These are phyloP conservation scores for Macadamia tetraphylla DNA, from an alignment of 164 flowering plant genomes.

Conservation along the genomic window DNA sequence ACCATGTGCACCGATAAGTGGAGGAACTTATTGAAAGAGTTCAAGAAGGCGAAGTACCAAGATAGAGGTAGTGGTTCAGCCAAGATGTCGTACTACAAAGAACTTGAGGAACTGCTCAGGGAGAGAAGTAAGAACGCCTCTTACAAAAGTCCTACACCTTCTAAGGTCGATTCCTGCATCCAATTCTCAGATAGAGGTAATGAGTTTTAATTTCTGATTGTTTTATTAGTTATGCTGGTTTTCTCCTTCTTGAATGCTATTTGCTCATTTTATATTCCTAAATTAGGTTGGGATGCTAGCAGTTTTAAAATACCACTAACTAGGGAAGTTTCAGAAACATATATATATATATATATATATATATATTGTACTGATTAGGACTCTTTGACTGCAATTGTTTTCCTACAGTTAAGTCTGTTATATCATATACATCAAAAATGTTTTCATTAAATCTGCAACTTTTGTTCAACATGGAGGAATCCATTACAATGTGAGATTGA, in stretches of 20 bases:
- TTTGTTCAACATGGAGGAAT: too few species aligned
- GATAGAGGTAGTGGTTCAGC: constrained; percentile 54
- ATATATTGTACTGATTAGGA: too few species aligned
- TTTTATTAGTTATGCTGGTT: not conserved
- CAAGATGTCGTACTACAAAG: constrained; percentile 81
- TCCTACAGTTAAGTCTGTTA: too few species aligned
- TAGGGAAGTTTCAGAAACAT: too few species aligned
- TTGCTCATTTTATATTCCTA: not conserved
- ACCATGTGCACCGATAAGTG: constrained; percentile 97
- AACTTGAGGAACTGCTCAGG: constrained; percentile 71
- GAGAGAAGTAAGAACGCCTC: constrained; percentile 53
- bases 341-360: too few species aligned
- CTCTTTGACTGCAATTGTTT: too few species aligned
- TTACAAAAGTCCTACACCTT: constrained; percentile 41
- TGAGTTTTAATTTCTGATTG: not conserved
- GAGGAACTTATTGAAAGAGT: constrained; percentile 91
- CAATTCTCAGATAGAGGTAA: constrained; percentile 83
- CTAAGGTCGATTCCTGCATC: constrained; percentile 69
- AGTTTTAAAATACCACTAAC: not conserved
- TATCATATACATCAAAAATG: too few species aligned
- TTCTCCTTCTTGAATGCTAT: too few species aligned
- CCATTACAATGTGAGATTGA: too few species aligned
- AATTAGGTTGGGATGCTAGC: not conserved
- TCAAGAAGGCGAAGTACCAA: constrained; percentile 73
- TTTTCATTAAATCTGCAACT: too few species aligned